phyloP scores from a whole-genome alignment of 2,329 filamentous ascomycete species.

The Didymella lethalis region DNA sequence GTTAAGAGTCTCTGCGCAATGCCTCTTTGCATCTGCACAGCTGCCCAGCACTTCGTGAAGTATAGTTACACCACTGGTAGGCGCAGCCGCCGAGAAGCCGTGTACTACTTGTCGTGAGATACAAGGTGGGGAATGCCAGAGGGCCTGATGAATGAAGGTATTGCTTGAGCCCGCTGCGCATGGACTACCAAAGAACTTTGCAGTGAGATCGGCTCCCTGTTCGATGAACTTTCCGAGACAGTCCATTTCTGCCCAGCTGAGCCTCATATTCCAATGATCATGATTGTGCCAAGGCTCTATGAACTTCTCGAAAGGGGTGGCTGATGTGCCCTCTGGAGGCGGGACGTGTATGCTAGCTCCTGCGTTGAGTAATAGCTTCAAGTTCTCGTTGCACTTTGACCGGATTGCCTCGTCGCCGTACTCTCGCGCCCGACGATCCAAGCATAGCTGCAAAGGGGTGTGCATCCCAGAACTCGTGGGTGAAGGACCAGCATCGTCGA shows the following conservation, averaged over 20 bases:
- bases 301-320: slow-evolving; percentile 38
- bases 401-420: slow-evolving; percentile 27
- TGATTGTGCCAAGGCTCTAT: slow-evolving; percentile 40
- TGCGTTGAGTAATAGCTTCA: slow-evolving; percentile 42
- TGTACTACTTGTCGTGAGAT: slow-evolving; percentile 38
- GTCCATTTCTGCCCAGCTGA: slow-evolving; percentile 34
- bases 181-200: slow-evolving; percentile 32
- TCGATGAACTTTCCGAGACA: slow-evolving; percentile 40
- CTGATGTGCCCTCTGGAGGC: slow-evolving; percentile 22
- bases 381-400: slow-evolving; percentile 33
- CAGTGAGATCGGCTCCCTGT: slow-evolving; percentile 36
- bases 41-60: slow-evolving; percentile 43
- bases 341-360: slow-evolving; percentile 39
- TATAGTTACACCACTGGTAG: slow-evolving; percentile 29
- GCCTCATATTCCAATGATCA: slow-evolving; percentile 34
- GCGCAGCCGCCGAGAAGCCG: slow-evolving; percentile 19
- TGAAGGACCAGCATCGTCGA: slow-evolving; percentile 32
- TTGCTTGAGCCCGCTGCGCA: slow-evolving; percentile 30
- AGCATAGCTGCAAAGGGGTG: slow-evolving; percentile 40
- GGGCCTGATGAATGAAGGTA: slow-evolving; percentile 42
- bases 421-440: slow-evolving; percentile 32
- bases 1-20: slow-evolving; percentile 41
- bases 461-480: slow-evolving; percentile 15
- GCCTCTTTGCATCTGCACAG: slow-evolving; percentile 43
- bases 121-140: slow-evolving; percentile 45